Conservation (phyloP, 2,329 filamentous ascomycete species). For the Colletotrichum truncatum region DNA sequence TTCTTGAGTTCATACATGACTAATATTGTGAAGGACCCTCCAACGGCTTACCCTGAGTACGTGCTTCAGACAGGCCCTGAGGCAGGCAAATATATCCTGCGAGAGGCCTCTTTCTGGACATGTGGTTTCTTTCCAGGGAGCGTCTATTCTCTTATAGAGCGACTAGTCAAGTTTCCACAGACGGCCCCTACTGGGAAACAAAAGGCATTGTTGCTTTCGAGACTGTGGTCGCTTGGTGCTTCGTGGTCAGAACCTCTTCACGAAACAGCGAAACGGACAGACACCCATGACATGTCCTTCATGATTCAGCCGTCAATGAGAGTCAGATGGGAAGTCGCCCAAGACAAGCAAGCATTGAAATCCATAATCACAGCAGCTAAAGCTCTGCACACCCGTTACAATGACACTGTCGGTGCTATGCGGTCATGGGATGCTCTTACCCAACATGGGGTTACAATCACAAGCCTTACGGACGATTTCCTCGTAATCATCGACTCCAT, state of each 20-base stretch:
- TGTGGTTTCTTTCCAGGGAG: constrained; percentile 50
- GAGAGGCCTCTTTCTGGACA: constrained; percentile 41
- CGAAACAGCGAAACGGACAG: constrained; percentile 47
- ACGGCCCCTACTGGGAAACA: constrained; percentile 20
- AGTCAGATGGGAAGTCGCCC: constrained; percentile 56
- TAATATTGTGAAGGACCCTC: constrained; percentile 23
- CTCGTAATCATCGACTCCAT: constrained; percentile 54
- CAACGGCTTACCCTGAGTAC: constrained; percentile 32
- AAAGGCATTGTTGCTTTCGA: constrained; percentile 29
- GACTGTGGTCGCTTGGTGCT: constrained; percentile 37
- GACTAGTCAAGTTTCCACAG: constrained; percentile 41
- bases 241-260: constrained; percentile 48
- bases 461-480: constrained; percentile 43
- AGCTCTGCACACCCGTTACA: constrained; percentile 52
- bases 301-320: constrained; percentile 60
- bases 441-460: constrained; percentile 40
- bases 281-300: constrained; percentile 65
- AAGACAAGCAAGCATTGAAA: constrained; percentile 46
- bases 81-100: constrained; percentile 28
- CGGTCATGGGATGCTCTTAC: constrained; percentile 55
- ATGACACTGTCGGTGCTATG: constrained; percentile 53
- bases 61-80: constrained; percentile 31
- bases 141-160: constrained; percentile 45
- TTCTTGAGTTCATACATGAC: neutral
- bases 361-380: constrained; percentile 54